phyloP scores from a whole-genome alignment of 2,329 filamentous ascomycete genomes.

The Pseudocercospora macadamiae region DNA sequence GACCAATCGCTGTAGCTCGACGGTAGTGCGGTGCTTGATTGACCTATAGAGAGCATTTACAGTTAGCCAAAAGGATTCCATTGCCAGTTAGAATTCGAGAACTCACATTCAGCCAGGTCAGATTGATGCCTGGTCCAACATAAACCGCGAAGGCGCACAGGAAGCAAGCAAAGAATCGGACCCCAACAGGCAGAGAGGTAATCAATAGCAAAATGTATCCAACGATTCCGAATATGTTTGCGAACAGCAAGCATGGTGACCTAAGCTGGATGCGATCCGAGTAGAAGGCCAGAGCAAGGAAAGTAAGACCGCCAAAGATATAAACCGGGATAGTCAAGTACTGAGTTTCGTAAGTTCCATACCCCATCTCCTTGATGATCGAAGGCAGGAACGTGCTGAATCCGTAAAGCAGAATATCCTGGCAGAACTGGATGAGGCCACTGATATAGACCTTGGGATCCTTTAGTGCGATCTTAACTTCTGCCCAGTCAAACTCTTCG shows the following conservation, averaged over 20 bases:
- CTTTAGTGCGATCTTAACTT: constrained; percentile 51
- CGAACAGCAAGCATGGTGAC: constrained; percentile 8
- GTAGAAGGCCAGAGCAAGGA: background rate
- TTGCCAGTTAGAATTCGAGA: too few relatives aligned
- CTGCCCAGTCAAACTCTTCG: constrained; percentile 55
- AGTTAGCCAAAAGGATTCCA: too few relatives aligned
- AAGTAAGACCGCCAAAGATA: background rate
- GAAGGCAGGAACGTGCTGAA: constrained; percentile 38
- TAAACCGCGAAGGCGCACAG: constrained; percentile 32
- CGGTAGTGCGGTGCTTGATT: constrained; percentile 54
- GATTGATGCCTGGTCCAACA: constrained; percentile 46
- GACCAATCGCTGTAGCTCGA: constrained; percentile 51
- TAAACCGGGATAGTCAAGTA: constrained; percentile 49
- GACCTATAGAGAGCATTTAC: too few relatives aligned
- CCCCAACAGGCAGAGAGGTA: constrained; percentile 20
- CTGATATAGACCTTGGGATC: constrained; percentile 58
- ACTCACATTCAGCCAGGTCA: constrained; percentile 53
- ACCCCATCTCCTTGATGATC: constrained; percentile 41
- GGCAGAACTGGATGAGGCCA: constrained; percentile 55
- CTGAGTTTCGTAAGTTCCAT: constrained; percentile 47
- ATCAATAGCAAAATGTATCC: constrained; percentile 57
- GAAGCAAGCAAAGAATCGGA: constrained; percentile 34
- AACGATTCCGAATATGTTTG: constrained; percentile 58
- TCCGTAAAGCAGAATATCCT: constrained; percentile 52
- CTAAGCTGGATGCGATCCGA: background rate